phyloP scores from a whole-genome alignment of 768 basidiomycete species.

The Fistulinella prunicolor region DNA sequence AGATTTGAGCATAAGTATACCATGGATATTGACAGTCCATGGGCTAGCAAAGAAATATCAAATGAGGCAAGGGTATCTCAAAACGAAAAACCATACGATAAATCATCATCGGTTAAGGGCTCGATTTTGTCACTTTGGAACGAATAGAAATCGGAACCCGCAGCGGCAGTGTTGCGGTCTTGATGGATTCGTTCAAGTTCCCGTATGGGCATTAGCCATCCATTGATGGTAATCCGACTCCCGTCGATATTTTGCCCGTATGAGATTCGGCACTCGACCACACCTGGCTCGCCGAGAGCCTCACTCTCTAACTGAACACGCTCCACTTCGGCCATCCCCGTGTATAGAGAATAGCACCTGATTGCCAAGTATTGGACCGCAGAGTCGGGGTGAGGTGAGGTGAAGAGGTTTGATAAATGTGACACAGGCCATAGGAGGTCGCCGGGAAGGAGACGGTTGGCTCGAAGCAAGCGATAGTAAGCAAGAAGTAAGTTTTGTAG shows the following conservation, averaged over 20 bases:
- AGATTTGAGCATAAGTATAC: slow-evolving; percentile 60
- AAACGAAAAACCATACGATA: slow-evolving; percentile 47
- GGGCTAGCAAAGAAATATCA: slow-evolving; percentile 40
- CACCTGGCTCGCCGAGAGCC: slow-evolving; percentile 56
- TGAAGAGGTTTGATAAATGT: slow-evolving; percentile 42
- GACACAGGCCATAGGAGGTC: slow-evolving; percentile 58
- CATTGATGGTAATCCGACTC: slow-evolving; percentile 51
- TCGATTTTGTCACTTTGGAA: slow-evolving; percentile 32
- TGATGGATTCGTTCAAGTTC: slow-evolving; percentile 62
- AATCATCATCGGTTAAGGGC: slow-evolving; percentile 42
- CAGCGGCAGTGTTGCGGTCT: slow-evolving; percentile 45
- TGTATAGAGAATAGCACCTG: slow-evolving; percentile 72
- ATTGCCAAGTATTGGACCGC: slow-evolving; percentile 71
- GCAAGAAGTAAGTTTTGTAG: slow-evolving; percentile 72
- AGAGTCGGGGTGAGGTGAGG: slow-evolving; percentile 54
- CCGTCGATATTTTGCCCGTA: slow-evolving; percentile 53
- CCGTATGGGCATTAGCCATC: slow-evolving; percentile 76
- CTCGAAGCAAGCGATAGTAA: slow-evolving; percentile 76
- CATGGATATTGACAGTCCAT: slow-evolving; percentile 58
- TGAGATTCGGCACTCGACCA: slow-evolving; percentile 60
- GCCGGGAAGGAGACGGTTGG: slow-evolving; percentile 65
- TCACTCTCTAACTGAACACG: slow-evolving; percentile 62
- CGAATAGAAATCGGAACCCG: slow-evolving; percentile 46
- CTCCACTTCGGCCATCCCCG: slow-evolving; percentile 75
- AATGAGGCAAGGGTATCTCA: slow-evolving; percentile 10